Conservation (phyloP, 805 yeast species). For the Debaryomyces tyrocola region DNA sequence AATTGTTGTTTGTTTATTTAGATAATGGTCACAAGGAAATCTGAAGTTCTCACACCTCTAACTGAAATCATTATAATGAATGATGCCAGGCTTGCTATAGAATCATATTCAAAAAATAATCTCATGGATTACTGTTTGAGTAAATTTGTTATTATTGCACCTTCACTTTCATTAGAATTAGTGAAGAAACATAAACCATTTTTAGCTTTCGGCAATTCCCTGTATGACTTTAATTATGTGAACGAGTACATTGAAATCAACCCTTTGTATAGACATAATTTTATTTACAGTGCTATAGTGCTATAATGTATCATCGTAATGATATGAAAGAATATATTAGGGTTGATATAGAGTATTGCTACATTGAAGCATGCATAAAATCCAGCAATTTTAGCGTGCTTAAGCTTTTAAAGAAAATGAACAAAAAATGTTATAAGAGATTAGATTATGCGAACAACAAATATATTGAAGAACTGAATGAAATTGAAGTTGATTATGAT, state of each 20-base stretch:
- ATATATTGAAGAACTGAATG: background rate
- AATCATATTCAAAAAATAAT: background rate
- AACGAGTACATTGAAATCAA: background rate
- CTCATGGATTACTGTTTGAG: background rate
- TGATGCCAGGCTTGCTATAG: background rate
- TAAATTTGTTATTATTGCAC: background rate
- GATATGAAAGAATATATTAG: background rate
- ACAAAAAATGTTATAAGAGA: background rate
- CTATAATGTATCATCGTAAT: background rate
- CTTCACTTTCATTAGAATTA: background rate
- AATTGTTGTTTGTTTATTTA: background rate
- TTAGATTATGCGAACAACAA: background rate
- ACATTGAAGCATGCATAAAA: background rate
- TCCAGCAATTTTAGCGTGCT: background rate
- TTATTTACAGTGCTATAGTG: background rate
- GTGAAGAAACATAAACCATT: background rate
- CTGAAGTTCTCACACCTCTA: background rate
- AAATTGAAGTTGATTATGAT: background rate
- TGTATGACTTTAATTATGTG: background rate
- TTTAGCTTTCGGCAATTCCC: background rate
- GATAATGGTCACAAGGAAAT: background rate
- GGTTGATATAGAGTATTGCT: background rate
- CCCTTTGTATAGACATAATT: background rate
- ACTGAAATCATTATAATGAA: background rate
- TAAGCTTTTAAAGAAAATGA: background rate